These are phyloP conservation scores for Daldinia sp. DNA, from an alignment of 2,329 filamentous ascomycete genomes.

Conservation along the genomic window DNA sequence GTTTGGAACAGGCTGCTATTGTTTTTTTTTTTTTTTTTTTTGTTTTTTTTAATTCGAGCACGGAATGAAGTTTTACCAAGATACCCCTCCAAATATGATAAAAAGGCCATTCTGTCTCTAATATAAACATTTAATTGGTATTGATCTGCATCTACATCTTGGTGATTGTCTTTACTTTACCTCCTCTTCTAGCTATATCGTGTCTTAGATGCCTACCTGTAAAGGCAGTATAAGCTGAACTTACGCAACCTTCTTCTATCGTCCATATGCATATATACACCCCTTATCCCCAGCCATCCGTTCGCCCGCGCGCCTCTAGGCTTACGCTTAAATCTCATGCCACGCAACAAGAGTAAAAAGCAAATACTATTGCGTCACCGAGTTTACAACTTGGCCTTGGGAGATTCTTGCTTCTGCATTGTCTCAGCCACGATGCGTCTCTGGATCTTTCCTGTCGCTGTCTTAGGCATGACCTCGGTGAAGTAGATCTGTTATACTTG, in stretches of 20 bases:
- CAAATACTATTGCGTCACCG: not conserved
- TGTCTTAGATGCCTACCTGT: too few relatives aligned
- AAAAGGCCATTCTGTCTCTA: conserved; percentile 22
- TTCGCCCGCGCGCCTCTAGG: not conserved
- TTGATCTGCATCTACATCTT: conserved; percentile 12
- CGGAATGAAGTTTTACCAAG: conserved; percentile 29
- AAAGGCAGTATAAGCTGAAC: not conserved
- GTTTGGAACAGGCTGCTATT: conserved; percentile 5
- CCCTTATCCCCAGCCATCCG: not conserved
- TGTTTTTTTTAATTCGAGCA: conserved; percentile 17
- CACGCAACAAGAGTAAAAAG: not conserved
- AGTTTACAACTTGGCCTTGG: conserved; percentile 62
- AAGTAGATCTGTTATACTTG: conserved; percentile 70
- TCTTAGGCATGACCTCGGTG: conserved; percentile 86
- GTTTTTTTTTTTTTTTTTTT: too few relatives aligned
- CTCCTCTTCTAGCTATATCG: not conserved
- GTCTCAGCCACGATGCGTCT: conserved; percentile 84
- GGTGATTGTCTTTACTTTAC: not conserved
- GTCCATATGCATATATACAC: not conserved
- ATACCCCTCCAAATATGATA: conserved; percentile 38
- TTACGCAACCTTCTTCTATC: not conserved
- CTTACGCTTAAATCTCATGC: not conserved
- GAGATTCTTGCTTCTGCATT: conserved; percentile 75
- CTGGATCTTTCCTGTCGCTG: conserved; percentile 91
- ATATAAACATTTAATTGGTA: conserved; percentile 16